Conservation (phyloP, 2,329 filamentous ascomycete genomes). For the Fusarium burgessii region DNA sequence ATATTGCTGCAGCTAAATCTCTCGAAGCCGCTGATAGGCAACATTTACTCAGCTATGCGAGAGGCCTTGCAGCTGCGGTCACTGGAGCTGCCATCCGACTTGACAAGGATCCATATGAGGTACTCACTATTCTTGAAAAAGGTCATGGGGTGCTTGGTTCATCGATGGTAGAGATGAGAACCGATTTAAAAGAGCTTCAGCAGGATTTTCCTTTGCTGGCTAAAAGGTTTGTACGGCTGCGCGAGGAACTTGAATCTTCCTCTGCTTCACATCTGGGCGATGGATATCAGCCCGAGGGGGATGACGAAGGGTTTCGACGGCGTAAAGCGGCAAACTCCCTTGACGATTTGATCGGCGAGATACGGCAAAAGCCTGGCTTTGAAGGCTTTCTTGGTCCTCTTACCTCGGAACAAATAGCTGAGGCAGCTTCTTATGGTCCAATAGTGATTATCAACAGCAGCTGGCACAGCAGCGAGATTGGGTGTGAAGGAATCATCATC, state of each 20-base stretch:
- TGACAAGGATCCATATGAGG: background rate
- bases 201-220: background rate
- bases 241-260: background rate
- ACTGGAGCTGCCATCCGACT: background rate
- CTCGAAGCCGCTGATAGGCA: background rate
- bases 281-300: accelerated
- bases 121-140: background rate
- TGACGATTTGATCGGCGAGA: background rate
- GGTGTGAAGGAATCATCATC: background rate
- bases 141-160: background rate
- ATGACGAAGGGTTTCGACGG: background rate
- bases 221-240: background rate
- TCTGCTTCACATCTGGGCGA: accelerated
- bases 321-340: background rate
- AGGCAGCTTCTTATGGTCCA: background rate
- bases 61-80: background rate
- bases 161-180: background rate
- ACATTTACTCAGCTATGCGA: background rate
- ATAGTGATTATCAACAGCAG: background rate
- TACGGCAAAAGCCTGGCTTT: background rate
- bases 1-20: background rate
- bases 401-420: background rate
- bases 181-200: background rate
- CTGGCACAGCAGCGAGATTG: conserved; percentile 6
- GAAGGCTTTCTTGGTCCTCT: background rate